Evolutionary conservation across 75 land plant species (phyloP), one percentile per base, ranked within the genome.

Genomic region (Cryptomeria japonica): DNA sequence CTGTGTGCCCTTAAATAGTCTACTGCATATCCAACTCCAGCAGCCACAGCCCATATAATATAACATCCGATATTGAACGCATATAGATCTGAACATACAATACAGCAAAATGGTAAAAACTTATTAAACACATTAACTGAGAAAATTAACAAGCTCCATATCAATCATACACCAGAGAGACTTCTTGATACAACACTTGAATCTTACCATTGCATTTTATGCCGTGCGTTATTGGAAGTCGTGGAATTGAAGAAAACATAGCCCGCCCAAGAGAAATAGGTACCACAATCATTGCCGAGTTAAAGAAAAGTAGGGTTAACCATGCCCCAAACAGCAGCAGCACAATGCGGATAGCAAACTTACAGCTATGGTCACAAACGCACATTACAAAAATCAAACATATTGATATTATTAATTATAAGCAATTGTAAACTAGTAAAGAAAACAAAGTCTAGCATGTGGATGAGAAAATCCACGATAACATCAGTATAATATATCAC

Each of bases 11-110:
- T 92, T 39, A 92, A 86, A 78, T 92, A 92, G 76, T 90, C 89
- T 72, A 88, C 90, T 41, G 89, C 85, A 85, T 96, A 97, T 80
- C 96, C 94, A 36, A 90, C 88, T 53, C 96, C 98, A 88, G 99
- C 97, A 34, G 93, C 72, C 16, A 91, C 87, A 78, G 96, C 93
- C 98, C 98, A 96, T 25, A 97, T 93, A 39, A 93, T 88, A 86
- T 94, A 96, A 87, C 96, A 94, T 46, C 99, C 99, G 75, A 97
- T 97, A 76, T 93, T 93, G 90, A 97, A 97, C 34, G 99, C 95
- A 90, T 97, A 97, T 2, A 96, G 79, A 94, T 97, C 99, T 97
- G 86, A 42, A 80, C 47, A 46, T 55, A 86, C 56, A 88, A 37
- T 88, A 3, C 14, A 79, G 61, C 1, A 31, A 38, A 80, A 75